A percentile compares a stretch with the other conserved stretches of the same genome.
Evolutionary conservation across 1,284 basidiomycete species (phyloP).

Genomic region (Ganoderma sinense): DNA sequence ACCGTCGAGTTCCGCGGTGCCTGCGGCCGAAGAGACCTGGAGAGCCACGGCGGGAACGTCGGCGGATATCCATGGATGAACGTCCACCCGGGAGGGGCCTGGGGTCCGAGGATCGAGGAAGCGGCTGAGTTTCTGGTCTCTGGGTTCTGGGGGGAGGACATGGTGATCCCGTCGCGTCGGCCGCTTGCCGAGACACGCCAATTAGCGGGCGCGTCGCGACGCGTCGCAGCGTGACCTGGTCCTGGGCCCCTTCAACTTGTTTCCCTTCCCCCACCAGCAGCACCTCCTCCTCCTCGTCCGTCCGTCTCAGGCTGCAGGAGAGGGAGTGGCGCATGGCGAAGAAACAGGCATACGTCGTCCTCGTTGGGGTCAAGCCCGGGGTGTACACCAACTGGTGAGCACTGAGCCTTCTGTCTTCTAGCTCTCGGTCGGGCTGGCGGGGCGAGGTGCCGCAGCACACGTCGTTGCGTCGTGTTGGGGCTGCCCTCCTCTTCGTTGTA

Average conservation of each 20-base stretch:
- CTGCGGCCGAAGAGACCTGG: background rate
- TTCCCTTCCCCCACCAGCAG: slow-evolving; percentile 6
- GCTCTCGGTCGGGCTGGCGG: background rate
- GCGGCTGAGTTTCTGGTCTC: background rate
- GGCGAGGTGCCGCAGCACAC: slow-evolving; percentile 11
- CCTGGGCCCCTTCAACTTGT: background rate
- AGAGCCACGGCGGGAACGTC: background rate
- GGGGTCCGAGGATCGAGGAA: background rate
- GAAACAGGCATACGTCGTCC: slow-evolving; percentile 54
- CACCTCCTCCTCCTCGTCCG: too few relatives aligned
- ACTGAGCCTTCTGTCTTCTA: background rate
- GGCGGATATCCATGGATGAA: too few relatives aligned
- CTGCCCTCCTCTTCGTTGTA: background rate
- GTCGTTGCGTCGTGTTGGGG: background rate
- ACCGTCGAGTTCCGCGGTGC: background rate
- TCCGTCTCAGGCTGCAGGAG: background rate
- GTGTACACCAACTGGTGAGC: slow-evolving; percentile 57
- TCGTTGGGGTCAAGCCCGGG: slow-evolving; percentile 51
- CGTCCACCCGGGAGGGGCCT: background rate
- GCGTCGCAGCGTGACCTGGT: too few relatives aligned
- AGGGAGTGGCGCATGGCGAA: background rate
- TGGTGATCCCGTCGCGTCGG: slow-evolving; percentile 3
- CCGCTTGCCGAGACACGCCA: slow-evolving; percentile 10
- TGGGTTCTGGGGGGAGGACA: background rate
- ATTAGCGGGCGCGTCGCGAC: slow-evolving; percentile 5